Evolutionary conservation across 2,329 filamentous ascomycete species (phyloP), one percentile per base, ranked within the genome.

Genomic region (Onygenales sp.): DNA sequence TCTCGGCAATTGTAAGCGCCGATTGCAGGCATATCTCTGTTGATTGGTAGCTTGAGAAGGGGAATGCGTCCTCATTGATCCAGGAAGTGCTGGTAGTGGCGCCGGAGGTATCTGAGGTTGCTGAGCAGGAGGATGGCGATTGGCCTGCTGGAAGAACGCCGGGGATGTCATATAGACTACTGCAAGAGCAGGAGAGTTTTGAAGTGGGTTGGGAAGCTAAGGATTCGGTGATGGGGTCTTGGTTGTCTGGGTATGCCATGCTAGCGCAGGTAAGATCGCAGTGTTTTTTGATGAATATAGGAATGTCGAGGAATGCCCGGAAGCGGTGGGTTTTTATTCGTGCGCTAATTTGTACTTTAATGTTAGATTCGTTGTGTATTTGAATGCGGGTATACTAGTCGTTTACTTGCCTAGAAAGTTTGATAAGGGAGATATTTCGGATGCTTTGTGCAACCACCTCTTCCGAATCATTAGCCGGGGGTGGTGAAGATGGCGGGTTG

Each of bases 251-350:
- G 14, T 52, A 52, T 9, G 49, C 56, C 34, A 58, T 52, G 42
- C 56, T 58, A 2, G 56, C 56, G 14, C 54, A 59, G 43, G 57
- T 51, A 17, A 75, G 63, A 53, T 74, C 72, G 57, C 72, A 75
- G 52, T 75, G 72, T 40, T 66, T 68, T 53, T 73, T 72, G 27
- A 73, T 67, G 56, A 75, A 75, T 11, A 74, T 67, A 1, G 73
- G 71, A 9, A 73, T 70, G 52, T 75, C 72, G 14, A 67, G 70
- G 55, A 75, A 75, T 13, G 73, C 73, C 42, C 70, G 62, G 52
- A 74, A 74, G n/a, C 73, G 69, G 54, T 75, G 71, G 0, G 68
- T 63, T 60, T 74, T 75, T 34, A 75, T 74, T 58, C 71, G 69
- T 9, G 72, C 70, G 58, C 73, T 75, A 54, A 42, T 33, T 8